A percentile compares a stretch with the other conserved stretches of the same genome.
phyloP scores from a whole-genome alignment of 2,329 filamentous ascomycete genomes.

The Botrytis medusae region DNA sequence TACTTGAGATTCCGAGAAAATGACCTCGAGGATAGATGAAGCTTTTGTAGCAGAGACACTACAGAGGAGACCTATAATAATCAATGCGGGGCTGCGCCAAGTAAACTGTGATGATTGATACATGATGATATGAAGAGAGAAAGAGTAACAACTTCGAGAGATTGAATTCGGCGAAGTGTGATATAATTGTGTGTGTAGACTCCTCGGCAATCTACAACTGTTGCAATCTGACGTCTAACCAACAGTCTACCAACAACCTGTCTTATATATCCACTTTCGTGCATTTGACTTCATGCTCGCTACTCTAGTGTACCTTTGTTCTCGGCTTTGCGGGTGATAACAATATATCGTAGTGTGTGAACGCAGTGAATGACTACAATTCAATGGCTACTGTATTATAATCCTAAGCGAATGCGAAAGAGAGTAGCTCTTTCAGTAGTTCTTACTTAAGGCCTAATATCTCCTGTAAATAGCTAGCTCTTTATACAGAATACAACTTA shows the following conservation, averaged over 20 bases:
- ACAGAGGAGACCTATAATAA: neutral
- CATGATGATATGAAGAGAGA: neutral
- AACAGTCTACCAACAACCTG: neutral
- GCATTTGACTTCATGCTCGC: neutral
- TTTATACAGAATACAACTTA: too few relatives aligned
- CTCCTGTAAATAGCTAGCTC: too few relatives aligned
- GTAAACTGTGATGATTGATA: neutral
- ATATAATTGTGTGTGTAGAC: neutral
- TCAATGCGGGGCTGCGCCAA: neutral
- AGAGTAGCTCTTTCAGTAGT: too few relatives aligned
- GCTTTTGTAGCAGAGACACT: neutral
- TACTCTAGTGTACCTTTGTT: neutral
- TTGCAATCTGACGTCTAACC: neutral
- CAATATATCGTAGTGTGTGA: neutral
- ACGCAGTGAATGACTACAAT: too few relatives aligned
- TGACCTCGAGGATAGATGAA: neutral
- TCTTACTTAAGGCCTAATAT: too few relatives aligned
- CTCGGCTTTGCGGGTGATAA: neutral
- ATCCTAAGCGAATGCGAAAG: too few relatives aligned
- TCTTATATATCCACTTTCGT: neutral
- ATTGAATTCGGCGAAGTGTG: neutral
- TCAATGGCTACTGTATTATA: too few relatives aligned
- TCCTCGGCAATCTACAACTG: neutral
- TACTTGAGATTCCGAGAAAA: neutral
- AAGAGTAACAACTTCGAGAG: neutral